Evolutionary conservation across 2,329 filamentous ascomycete species (phyloP).

Genomic region (Exophiala xenobiotica): DNA sequence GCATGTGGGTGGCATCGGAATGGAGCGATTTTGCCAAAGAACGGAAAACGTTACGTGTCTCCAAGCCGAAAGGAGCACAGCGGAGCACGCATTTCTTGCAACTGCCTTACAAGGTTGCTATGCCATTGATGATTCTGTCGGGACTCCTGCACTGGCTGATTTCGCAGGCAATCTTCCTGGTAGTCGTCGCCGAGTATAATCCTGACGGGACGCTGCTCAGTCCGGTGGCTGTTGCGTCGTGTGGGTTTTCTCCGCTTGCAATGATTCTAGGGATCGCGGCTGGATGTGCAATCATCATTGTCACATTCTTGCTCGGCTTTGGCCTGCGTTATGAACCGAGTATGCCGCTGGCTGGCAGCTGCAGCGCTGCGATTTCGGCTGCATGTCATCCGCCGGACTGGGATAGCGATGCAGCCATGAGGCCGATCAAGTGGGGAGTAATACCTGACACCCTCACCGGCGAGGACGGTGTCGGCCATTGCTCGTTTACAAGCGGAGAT

Average conservation of each 20-base stretch:
- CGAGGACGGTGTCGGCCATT: constrained; percentile 26
- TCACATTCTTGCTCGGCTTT: constrained; percentile 21
- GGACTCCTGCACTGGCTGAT: constrained; percentile 45
- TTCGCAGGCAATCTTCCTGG: constrained; percentile 46
- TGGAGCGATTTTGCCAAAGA: constrained; percentile 44
- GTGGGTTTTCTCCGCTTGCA: constrained; percentile 31
- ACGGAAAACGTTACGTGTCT: constrained; percentile 42
- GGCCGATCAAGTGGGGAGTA: constrained; percentile 32
- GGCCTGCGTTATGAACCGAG: constrained; percentile 23
- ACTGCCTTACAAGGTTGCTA: constrained; percentile 39
- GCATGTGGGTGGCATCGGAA: constrained; percentile 50
- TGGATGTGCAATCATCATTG: constrained; percentile 16
- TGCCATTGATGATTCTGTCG: constrained; percentile 38
- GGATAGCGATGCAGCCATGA: constrained; percentile 25
- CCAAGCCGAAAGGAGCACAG: constrained; percentile 37
- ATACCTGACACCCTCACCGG: constrained; percentile 11
- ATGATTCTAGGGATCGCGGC: constrained; percentile 25
- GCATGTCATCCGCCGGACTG: constrained; percentile 34
- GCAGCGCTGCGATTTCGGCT: constrained; percentile 37
- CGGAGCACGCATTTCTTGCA: constrained; percentile 43
- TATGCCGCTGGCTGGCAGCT: constrained; percentile 36
- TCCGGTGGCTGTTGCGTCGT: constrained; percentile 17
- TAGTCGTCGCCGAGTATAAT: constrained; percentile 34
- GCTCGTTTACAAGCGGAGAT: constrained; percentile 29
- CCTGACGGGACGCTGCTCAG: constrained; percentile 8